Conservation (phyloP, 306 rosid species). For the Purshia tridentata region DNA sequence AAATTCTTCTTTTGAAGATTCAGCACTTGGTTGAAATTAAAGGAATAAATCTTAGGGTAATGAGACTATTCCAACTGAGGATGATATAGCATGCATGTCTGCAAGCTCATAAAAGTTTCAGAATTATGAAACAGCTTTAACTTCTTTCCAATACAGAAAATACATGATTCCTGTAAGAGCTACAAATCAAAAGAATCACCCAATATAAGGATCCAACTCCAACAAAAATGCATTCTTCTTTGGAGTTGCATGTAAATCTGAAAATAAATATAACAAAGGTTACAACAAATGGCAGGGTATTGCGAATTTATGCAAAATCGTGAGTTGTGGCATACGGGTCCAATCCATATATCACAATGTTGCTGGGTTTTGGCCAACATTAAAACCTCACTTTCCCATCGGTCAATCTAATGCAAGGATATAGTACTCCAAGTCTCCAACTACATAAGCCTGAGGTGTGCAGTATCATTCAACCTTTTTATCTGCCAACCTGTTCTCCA, state of each 20-base stretch:
- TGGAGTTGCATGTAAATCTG: constrained; percentile 33
- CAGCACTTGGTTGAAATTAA: background rate
- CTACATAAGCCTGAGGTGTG: constrained; percentile 94
- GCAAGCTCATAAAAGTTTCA: background rate
- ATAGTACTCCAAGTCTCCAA: background rate
- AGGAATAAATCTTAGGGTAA: too few relatives aligned
- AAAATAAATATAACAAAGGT: constrained; percentile 41
- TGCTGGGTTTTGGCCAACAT: constrained; percentile 18
- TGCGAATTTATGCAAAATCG: constrained; percentile 28
- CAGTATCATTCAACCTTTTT: constrained; percentile 79
- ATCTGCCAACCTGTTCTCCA: constrained; percentile 97
- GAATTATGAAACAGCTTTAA: background rate
- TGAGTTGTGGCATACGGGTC: background rate
- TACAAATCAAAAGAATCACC: constrained; percentile 50
- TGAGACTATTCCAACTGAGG: background rate
- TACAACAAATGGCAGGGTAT: constrained; percentile 42
- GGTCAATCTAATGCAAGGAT: constrained; percentile 6
- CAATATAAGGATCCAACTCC: constrained; percentile 45
- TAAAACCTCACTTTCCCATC: constrained; percentile 8
- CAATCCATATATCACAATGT: constrained; percentile 17
- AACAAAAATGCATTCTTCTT: constrained; percentile 28
- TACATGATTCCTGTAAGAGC: constrained; percentile 38
- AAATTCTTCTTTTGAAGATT: background rate
- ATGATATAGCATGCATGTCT: background rate
- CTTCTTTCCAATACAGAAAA: constrained; percentile 19